Evolutionary conservation across 495 filamentous ascomycete species (phyloP).

Genomic region (Cairneyella variabilis): DNA sequence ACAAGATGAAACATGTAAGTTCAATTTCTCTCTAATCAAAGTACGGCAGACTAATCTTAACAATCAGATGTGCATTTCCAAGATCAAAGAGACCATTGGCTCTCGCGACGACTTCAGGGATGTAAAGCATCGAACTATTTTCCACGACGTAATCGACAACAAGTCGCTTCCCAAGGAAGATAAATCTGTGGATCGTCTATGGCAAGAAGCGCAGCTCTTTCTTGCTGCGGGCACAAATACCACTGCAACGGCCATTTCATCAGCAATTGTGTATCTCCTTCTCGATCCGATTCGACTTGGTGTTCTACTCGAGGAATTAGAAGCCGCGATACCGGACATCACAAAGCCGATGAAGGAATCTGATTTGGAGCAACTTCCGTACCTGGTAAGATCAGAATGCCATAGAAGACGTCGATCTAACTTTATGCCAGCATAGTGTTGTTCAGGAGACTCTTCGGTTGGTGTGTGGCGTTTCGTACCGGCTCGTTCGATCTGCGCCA

Average conservation of each 20-base stretch:
- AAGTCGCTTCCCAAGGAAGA: slow-evolving; percentile 27
- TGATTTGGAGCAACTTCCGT: slow-evolving; percentile 29
- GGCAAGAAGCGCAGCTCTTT: slow-evolving; percentile 27
- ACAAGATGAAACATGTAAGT: slow-evolving; percentile 1
- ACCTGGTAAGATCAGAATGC: slow-evolving; percentile 8
- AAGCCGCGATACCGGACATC: slow-evolving; percentile 18
- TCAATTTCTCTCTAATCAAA: not conserved
- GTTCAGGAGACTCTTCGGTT: slow-evolving; percentile 9
- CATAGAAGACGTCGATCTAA: not conserved
- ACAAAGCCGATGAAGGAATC: slow-evolving; percentile 7
- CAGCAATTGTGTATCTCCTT: slow-evolving; percentile 29
- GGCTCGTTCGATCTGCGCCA: slow-evolving; percentile 5
- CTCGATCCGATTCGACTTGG: slow-evolving; percentile 22
- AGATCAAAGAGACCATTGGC: slow-evolving; percentile 5
- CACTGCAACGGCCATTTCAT: slow-evolving; percentile 26
- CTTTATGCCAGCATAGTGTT: slow-evolving; percentile 1
- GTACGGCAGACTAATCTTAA: not conserved
- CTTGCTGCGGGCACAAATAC: slow-evolving; percentile 34
- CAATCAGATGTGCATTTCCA: not conserved
- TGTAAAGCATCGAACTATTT: slow-evolving; percentile 10
- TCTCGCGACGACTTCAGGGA: slow-evolving; percentile 2
- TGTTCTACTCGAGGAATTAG: slow-evolving; percentile 29
- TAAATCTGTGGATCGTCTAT: slow-evolving; percentile 22
- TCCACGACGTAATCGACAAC: slow-evolving; percentile 7
- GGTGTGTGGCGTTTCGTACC: slow-evolving; percentile 7